Evolutionary conservation across 176 grass and related monocot genomes (phyloP).

Genomic region (Oryza nivara): DNA sequence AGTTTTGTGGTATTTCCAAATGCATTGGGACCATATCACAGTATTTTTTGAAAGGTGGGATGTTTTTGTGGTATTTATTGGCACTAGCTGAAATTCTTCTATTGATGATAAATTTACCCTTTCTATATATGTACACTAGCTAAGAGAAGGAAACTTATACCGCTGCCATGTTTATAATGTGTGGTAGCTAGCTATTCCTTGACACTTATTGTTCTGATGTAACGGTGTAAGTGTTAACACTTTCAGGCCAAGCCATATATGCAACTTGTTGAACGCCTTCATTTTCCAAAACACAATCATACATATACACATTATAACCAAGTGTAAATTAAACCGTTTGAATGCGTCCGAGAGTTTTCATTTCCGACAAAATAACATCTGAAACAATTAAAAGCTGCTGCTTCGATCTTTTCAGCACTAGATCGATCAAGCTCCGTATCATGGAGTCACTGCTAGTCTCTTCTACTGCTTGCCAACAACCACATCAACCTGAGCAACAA

Average conservation of each 20-base stretch:
- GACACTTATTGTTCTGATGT: neutral
- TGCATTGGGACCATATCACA: too few species aligned
- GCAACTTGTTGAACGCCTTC: neutral
- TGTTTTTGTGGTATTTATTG: too few species aligned
- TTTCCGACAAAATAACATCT: neutral
- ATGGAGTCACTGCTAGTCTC: neutral
- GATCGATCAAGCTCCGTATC: neutral
- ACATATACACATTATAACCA: neutral
- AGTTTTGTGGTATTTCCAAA: too few species aligned
- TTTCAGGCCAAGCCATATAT: neutral
- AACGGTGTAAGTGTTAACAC: neutral
- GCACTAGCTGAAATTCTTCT: too few species aligned
- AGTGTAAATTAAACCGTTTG: neutral
- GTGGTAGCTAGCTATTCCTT: neutral
- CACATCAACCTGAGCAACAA: neutral
- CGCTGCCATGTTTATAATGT: neutral
- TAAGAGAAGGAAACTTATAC: neutral
- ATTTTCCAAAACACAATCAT: neutral
- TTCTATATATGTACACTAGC: too few species aligned
- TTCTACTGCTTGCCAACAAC: neutral
- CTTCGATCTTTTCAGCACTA: neutral
- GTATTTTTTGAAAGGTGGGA: too few species aligned
- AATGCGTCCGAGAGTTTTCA: neutral
- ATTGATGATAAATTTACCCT: too few species aligned
- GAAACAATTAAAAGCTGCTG: neutral